Evolutionary conservation across 2,329 filamentous ascomycete species (phyloP).

Genomic region (Sclerotinia spermophila): DNA sequence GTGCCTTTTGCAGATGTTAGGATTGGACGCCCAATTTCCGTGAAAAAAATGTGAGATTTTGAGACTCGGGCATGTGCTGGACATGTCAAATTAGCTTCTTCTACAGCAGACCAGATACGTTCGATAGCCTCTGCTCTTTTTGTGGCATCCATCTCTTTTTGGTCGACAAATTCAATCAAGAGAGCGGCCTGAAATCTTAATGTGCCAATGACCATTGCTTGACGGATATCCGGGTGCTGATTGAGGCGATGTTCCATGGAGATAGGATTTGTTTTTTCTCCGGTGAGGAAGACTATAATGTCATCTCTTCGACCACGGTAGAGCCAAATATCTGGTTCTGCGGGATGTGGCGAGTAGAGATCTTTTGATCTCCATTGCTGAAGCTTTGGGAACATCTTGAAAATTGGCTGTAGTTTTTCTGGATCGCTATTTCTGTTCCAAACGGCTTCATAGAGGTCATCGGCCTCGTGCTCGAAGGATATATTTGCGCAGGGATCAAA

Average conservation of each 20-base stretch:
- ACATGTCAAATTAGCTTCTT: constrained; percentile 33
- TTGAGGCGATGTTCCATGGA: constrained; percentile 39
- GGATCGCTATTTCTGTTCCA: neutral
- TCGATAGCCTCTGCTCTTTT: constrained; percentile 2
- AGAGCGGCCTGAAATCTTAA: constrained; percentile 38
- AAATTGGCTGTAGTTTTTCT: neutral
- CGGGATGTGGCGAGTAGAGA: constrained; percentile 39
- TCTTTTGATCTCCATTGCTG: constrained; percentile 5
- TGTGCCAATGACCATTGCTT: constrained; percentile 38
- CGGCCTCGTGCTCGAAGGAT: constrained; percentile 3
- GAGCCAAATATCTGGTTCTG: constrained; percentile 37
- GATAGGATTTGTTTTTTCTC: constrained; percentile 44
- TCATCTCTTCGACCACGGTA: constrained; percentile 42
- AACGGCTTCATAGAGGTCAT: constrained; percentile 9
- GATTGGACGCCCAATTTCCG: constrained; percentile 36
- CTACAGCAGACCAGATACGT: constrained; percentile 34
- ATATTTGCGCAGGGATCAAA: neutral
- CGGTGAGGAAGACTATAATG: constrained; percentile 43
- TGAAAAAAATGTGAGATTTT: constrained; percentile 35
- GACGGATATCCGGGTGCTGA: constrained; percentile 36
- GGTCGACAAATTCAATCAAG: constrained; percentile 36
- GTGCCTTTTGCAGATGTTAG: constrained; percentile 39
- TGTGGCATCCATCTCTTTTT: neutral
- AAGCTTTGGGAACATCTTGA: constrained; percentile 2
- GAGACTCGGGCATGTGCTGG: constrained; percentile 35